phyloP scores from a whole-genome alignment of 345 rosid species.

The Gossypium mustelinum region DNA sequence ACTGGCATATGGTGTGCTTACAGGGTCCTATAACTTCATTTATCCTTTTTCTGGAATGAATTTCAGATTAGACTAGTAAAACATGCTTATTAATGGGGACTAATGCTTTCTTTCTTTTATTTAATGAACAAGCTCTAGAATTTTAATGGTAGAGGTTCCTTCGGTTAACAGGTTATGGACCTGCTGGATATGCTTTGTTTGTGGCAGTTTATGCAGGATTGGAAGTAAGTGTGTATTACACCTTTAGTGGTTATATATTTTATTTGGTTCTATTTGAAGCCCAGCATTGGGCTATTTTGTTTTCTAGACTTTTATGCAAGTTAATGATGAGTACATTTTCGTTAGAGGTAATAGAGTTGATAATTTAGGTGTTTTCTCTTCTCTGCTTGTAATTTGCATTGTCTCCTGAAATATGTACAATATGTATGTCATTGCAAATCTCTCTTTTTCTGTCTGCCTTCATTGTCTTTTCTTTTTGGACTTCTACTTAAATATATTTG shows the following conservation, averaged over 20 bases:
- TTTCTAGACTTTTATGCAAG: neutral
- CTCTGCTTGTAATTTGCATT: neutral
- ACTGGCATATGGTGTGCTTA: neutral
- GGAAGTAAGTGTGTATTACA: constrained; percentile 51
- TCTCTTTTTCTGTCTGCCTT: neutral
- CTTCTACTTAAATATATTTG: too few species aligned
- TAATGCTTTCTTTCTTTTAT: neutral
- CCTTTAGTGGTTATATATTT: neutral
- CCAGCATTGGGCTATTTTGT: neutral
- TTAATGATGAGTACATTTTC: neutral
- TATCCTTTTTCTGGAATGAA: neutral
- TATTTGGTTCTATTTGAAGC: neutral
- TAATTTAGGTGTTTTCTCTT: constrained; percentile 1
- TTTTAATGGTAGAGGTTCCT: constrained; percentile 10
- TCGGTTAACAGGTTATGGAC: constrained; percentile 69
- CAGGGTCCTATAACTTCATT: neutral
- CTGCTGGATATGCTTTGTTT: constrained; percentile 92
- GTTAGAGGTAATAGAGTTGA: neutral
- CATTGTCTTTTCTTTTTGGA: neutral
- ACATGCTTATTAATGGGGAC: neutral
- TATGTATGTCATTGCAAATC: neutral
- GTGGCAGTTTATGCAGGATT: constrained; percentile 90
- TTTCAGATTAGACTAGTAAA: neutral
- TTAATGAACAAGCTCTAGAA: neutral
- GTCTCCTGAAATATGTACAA: neutral